Base-by-base conservation (phyloP, 768 basidiomycete genomes). In the Austroboletus festivus region DNA sequence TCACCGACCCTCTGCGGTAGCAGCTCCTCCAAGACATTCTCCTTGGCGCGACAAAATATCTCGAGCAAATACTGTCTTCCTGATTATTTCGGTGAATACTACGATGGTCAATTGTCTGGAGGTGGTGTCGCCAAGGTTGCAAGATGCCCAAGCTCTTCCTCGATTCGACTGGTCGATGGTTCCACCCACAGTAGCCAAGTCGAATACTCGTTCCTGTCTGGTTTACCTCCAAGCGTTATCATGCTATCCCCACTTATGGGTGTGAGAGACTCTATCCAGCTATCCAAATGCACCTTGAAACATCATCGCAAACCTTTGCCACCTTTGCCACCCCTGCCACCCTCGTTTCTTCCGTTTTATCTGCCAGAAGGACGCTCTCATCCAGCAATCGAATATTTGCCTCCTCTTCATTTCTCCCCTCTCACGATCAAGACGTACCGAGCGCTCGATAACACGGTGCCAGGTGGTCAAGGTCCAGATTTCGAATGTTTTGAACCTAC, bases 181-280 rank as follows among this genome's bases (percentile, higher is more conserved):
- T 46, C 51, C 3, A 39, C 46, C 16, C 34, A 52, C 9, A 49
- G 52, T 48, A 46, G 38, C 24, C 58, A 50, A 22, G 55, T 58
- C 8, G 48, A 52, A 5, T 67, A 48, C 11, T 28, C 54, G 41
- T 68, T 67, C 33, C 56, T 67, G 9, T 57, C 61, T 5, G 57
- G 53, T 8, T 34, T 45, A 21, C 65, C 65, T 0, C 64, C 59
- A 24, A 18, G 47, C n/a, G 45, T 49, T 16, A 3, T 42, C 45
- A 10, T 37, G 12, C 18, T n/a, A 1, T 64, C 67, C 11, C 64
- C 65, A 21, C 50, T 64, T 11, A 53, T 46, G 47, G 54, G 56
- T 3, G 33, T 56, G 5, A 51, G 65, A 18, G 67, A 68, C 42
- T 68, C 65, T 23, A 37, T 68, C n/a, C 67, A 65, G 48, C 34